Percentiles rank a stretch among this genome's conserved stretches.
phyloP scores from a whole-genome alignment of 352 stramenopile species.

The Aphanomyces cochlioides region DNA sequence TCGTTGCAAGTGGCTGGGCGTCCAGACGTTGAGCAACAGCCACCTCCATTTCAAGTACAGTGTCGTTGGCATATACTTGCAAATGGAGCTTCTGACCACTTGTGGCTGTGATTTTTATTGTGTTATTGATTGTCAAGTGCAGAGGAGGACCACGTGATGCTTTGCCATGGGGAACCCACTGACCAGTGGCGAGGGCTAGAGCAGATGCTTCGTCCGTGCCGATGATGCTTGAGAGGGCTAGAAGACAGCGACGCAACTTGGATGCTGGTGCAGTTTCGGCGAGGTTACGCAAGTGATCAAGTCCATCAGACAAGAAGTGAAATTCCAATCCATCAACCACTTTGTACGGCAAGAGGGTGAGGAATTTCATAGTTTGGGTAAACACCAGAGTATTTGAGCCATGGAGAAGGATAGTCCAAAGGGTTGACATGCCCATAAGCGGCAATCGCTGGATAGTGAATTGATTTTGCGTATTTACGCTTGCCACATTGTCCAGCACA shows the following conservation, averaged over 20 bases:
- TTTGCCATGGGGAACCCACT: constrained; percentile 24
- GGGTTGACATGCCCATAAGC: constrained; percentile 13
- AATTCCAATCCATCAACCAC: neutral
- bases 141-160: constrained; percentile 11
- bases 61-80: constrained; percentile 27
- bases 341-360: constrained; percentile 26
- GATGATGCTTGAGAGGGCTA: constrained; percentile 15
- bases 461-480: constrained; percentile 3
- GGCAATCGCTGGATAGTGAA: constrained; percentile 21
- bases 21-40: constrained; percentile 6
- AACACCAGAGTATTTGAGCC: constrained; percentile 6
- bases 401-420: constrained; percentile 25
- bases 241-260: neutral
- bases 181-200: constrained; percentile 3
- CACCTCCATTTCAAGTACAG: constrained; percentile 29
- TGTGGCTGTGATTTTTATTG: constrained; percentile 25
- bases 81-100: constrained; percentile 23
- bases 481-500: constrained; percentile 11
- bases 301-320: neutral
- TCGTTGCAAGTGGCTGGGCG: constrained; percentile 1
- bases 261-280: neutral
- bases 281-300: neutral
- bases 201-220: constrained; percentile 26
- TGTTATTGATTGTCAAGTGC: constrained; percentile 25
- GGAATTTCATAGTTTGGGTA: constrained; percentile 23